These are phyloP conservation scores for Gloeopeniophorella convolvens DNA, from an alignment of 768 basidiomycete genomes.

Conservation along the genomic window DNA sequence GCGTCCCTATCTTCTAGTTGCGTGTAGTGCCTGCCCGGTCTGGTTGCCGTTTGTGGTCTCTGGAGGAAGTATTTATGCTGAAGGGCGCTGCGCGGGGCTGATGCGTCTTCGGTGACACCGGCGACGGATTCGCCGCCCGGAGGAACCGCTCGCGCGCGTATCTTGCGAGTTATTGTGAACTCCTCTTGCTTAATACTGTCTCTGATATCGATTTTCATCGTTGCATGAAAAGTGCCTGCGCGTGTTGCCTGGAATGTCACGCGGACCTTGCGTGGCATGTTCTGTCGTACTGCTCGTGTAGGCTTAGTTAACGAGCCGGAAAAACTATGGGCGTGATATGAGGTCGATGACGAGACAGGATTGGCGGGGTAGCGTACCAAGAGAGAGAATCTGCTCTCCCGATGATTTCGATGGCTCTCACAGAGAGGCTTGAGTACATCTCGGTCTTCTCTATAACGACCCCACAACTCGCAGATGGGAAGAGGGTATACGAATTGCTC, in stretches of 20 bases:
- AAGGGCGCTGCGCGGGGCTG: too few relatives aligned
- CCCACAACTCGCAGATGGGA: not conserved
- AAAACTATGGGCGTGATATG: slow-evolving; percentile 1
- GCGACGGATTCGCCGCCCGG: not conserved
- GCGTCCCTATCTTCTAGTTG: too few relatives aligned
- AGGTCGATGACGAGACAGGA: not conserved
- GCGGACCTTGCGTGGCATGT: not conserved
- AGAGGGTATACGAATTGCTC: not conserved
- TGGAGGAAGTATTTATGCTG: too few relatives aligned
- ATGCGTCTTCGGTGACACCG: too few relatives aligned
- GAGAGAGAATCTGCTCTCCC: not conserved
- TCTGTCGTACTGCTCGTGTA: not conserved
- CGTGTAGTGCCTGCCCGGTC: too few relatives aligned
- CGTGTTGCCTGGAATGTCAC: slow-evolving; percentile 2
- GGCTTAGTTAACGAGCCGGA: not conserved
- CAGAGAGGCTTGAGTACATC: not conserved
- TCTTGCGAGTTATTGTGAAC: slow-evolving; percentile 7
- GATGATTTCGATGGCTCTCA: not conserved
- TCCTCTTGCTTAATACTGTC: not conserved
- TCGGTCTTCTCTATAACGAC: not conserved
- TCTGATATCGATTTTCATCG: not conserved
- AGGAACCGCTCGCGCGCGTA: not conserved
- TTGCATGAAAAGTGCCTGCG: not conserved
- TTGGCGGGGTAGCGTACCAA: not conserved
- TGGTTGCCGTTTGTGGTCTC: too few relatives aligned